phyloP scores from a whole-genome alignment of 257 asterid genomes.

The Przewalskia tangutica region DNA sequence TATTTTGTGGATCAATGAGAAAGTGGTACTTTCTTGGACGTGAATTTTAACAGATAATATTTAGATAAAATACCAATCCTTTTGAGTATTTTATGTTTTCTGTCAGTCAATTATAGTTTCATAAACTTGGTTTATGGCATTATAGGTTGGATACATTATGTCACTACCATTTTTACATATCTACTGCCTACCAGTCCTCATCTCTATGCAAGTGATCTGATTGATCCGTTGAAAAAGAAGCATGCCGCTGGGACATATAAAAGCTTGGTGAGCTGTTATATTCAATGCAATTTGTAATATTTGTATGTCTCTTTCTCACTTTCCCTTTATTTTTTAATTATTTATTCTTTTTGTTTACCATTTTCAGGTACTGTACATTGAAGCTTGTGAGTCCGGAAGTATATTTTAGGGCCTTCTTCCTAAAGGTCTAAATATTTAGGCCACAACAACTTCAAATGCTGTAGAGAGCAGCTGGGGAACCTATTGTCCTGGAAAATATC shows the following conservation, averaged over 20 bases:
- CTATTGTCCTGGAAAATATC: slow-evolving; percentile 87
- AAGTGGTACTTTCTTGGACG: not conserved
- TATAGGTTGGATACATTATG: not conserved
- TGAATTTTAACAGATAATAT: not conserved
- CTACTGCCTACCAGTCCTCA: slow-evolving; percentile 49
- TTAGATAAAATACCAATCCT: not conserved
- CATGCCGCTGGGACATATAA: slow-evolving; percentile 79
- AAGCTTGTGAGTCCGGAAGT: slow-evolving; percentile 96
- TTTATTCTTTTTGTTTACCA: not conserved
- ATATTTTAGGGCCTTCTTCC: slow-evolving; percentile 92
- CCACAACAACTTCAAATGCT: slow-evolving; percentile 91
- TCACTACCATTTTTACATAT: not conserved
- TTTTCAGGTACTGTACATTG: slow-evolving; percentile 71
- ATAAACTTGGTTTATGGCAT: not conserved
- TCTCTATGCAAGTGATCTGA: slow-evolving; percentile 66
- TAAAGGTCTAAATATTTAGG: slow-evolving; percentile 69
- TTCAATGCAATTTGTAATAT: not conserved
- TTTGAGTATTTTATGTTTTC: not conserved
- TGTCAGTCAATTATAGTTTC: not conserved
- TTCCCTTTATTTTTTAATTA: not conserved
- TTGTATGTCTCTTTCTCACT: not conserved
- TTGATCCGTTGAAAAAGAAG: slow-evolving; percentile 46
- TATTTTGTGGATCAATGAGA: not conserved
- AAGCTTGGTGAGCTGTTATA: slow-evolving; percentile 52
- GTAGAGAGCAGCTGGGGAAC: slow-evolving; percentile 96